Evolutionary conservation across 2,329 filamentous ascomycete genomes (phyloP), one percentile per base, ranked within the genome.

Genomic region (Fusarium tricinctum): DNA sequence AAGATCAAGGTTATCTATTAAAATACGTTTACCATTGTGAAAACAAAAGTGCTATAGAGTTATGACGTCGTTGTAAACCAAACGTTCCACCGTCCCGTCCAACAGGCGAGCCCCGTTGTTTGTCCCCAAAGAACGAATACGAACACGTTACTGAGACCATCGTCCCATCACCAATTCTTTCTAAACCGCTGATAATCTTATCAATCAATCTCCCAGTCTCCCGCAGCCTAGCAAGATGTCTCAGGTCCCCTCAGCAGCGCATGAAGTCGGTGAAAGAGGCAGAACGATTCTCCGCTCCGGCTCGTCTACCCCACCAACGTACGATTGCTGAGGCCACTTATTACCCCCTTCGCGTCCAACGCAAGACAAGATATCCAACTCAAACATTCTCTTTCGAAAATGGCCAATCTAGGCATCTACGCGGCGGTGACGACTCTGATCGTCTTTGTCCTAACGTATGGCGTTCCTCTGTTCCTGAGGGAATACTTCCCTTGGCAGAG

Each of bases 401-500:
- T 75, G 73, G 62, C 63, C 14, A 68, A 48, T 35, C 46, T 57
- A 14, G 32, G 46, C 8, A 26, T 67, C 14, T 46, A 66, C 14
- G 43, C 64, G 20, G 69, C 30, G 8, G 57, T 46, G 3, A 60
- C 61, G 23, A 58, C 73, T 2, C 22, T 74, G 20, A 38, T 72
- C n/a, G 19, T 74, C 30, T 5, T 58, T 3, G 26, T 44, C 5
- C 40, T 79, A 20, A 77, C 72, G 0, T 77, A 63, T 39, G 77
- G 72, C 2, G 64, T 79, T 13, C 78, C 78, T 2, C 19, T 70
- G 26, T 73, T 80, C 44, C 33, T 79, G 13, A 73, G 65, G 4
- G 78, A 80, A 44, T 79, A 77, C 44, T 80, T 80, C 53, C 78
- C 78, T 1, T 79, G 74, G 69, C 73, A 70, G 54, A 74, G 69